Evolutionary conservation across 371 early-diverging fungal species (phyloP), one percentile per base, ranked within the genome.

Genomic region (Dichotomocladium elegans): DNA sequence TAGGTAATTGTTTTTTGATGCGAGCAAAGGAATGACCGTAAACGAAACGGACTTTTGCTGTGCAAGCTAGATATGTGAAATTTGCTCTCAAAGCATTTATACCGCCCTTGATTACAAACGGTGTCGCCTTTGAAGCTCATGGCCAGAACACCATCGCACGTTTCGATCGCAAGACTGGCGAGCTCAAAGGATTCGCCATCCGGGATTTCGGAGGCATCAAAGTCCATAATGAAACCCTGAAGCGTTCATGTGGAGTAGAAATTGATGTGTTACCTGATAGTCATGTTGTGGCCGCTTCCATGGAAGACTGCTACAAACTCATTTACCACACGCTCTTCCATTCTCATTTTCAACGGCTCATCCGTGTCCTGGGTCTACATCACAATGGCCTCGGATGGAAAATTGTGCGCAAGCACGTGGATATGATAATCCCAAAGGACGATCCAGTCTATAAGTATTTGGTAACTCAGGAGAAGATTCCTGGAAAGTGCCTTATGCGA

Each of bases 121-220:
- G 88, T 48, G 83, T 85, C 56, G 81, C 87, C 1, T 88, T 86
- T 55, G 90, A 88, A 60, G 79, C 86, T 5, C 90, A 89, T 55
- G 79, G 78, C 7, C 89, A 89, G 57, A 89, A 89, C 59, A 79
- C 72, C 15, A 55, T 87, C 51, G 74, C 84, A 28, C 73, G 87
- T 10, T 79, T 88, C 45, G 79, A 80, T 51, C 56, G 68, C 17
- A 62, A 71, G 34, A 77, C 83, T 3, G 81, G 83, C 26, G 55
- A 72, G 44, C 63, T 88, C 10, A 66, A 66, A 47, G 88, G 88
- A 8, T 87, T 89, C 60, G 70, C 82, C n/a, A 74, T 83, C 40
- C 82, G 89, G 40, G 89, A 89, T 61, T 89, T 85, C 74, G 90
- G 89, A 58, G 89, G 89, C 26, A 64, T 87, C 33, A 83, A 77